Conservation (phyloP, 2,329 filamentous ascomycete species). For the Cytospora piceicola region DNA sequence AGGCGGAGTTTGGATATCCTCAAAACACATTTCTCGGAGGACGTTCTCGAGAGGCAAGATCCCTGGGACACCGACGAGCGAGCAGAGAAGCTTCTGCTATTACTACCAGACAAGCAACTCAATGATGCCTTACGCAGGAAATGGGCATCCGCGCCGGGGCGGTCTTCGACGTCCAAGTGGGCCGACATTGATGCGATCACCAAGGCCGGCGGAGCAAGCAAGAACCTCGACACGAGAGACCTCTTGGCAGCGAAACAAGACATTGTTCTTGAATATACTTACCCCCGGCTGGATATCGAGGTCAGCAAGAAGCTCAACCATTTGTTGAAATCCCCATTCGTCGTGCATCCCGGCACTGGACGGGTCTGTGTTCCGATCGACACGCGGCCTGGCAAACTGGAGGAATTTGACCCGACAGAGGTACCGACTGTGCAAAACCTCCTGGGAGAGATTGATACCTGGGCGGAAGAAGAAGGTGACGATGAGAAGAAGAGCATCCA, state of each 20-base stretch:
- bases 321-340: conserved; percentile 95
- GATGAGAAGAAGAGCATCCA: conserved; percentile 52
- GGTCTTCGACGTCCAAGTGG: conserved; percentile 84
- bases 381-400: conserved; percentile 58
- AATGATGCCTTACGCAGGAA: conserved; percentile 82
- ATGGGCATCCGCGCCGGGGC: conserved; percentile 82
- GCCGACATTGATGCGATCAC: conserved; percentile 88
- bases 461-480: conserved; percentile 57
- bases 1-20: conserved; percentile 85
- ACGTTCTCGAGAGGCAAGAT: conserved; percentile 83
- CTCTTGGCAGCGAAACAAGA: conserved; percentile 92
- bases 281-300: conserved; percentile 93
- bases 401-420: conserved; percentile 81
- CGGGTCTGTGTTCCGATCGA: conserved; percentile 96
- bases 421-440: conserved; percentile 90
- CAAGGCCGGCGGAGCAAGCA: conserved; percentile 70
- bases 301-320: conserved; percentile 98
- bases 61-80: conserved; percentile 76
- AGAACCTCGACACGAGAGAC: conserved; percentile 71
- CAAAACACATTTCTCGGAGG: conserved; percentile 79
- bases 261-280: conserved; percentile 95
- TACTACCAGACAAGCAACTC: conserved; percentile 80
- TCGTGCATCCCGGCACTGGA: conserved; percentile 92
- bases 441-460: conserved; percentile 83
- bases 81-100: conserved; percentile 76